A percentile compares a stretch with the other conserved stretches of the same genome.
Conservation (phyloP, 106 monocot species). For the Apostasia ramifera region DNA sequence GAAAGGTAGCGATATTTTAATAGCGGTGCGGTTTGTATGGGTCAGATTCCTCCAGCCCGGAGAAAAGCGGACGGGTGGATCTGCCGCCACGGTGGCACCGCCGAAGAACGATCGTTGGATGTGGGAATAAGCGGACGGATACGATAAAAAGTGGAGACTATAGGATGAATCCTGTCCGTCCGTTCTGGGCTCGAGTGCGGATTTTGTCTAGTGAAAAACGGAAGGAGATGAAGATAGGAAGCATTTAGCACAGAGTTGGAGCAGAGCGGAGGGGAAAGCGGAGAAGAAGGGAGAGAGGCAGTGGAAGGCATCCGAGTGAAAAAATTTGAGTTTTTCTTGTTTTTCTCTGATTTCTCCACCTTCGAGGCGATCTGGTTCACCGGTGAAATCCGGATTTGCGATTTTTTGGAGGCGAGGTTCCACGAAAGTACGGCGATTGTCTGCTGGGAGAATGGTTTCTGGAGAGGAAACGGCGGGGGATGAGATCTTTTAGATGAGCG, state of each 20-base stretch:
- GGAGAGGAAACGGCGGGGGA: background rate
- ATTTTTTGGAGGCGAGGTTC: background rate
- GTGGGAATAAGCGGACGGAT: background rate
- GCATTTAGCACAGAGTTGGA: background rate
- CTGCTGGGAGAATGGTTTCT: background rate
- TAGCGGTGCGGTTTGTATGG: conserved; percentile 13
- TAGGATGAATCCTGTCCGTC: conserved; percentile 10
- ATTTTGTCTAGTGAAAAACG: conserved; percentile 7
- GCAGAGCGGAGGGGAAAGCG: conserved; percentile 1
- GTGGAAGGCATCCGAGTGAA: background rate
- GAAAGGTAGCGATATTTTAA: conserved; percentile 7
- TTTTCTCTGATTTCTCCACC: background rate
- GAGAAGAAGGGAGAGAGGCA: conserved; percentile 6
- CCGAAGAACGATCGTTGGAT: conserved; percentile 1
- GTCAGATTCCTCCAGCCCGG: background rate
- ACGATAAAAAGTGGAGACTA: background rate
- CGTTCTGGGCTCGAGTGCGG: background rate
- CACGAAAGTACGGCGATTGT: background rate
- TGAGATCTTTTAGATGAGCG: conserved; percentile 17
- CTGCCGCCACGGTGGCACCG: conserved; percentile 7
- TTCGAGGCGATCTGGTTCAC: background rate
- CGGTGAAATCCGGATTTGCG: background rate
- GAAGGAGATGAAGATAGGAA: conserved; percentile 3
- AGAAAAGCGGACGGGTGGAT: conserved; percentile 8
- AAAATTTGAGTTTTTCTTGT: background rate